Conservation (phyloP, 305 asterid species). For the Euphrasia arctica region DNA sequence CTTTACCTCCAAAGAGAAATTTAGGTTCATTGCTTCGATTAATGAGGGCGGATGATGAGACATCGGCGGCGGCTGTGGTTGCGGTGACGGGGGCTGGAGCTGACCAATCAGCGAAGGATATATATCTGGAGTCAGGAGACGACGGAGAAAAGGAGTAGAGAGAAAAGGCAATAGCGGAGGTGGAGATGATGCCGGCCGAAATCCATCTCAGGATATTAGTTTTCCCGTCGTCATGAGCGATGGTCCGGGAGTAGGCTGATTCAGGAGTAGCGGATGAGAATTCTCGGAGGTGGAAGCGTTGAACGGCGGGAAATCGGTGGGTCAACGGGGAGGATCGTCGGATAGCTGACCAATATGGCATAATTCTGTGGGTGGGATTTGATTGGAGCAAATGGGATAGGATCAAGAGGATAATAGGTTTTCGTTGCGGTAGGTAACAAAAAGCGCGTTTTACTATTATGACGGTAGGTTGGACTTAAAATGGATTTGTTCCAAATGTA, state of each 20-base stretch:
- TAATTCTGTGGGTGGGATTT: conserved; percentile 20
- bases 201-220: conserved; percentile 43
- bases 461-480: too few relatives aligned
- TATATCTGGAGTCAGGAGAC: conserved; percentile 23
- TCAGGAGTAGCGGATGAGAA: conserved; percentile 34
- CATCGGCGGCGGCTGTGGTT: conserved; percentile 10
- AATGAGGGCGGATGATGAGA: conserved; percentile 20
- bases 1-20: conserved; percentile 68
- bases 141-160: conserved; percentile 29
- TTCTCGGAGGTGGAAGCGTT: conserved; percentile 33
- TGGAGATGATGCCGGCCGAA: conserved; percentile 55
- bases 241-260: conserved; percentile 10
- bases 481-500: too few relatives aligned
- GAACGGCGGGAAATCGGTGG: conserved; percentile 26
- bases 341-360: conserved; percentile 53
- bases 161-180: conserved; percentile 50
- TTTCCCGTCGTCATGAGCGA: conserved; percentile 13
- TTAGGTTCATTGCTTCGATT: conserved; percentile 30
- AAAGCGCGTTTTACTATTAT: too few relatives aligned
- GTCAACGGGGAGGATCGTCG: conserved; percentile 40
- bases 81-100: conserved; percentile 27
- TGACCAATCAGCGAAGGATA: conserved; percentile 14
- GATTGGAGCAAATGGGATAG: neutral
- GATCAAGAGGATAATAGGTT: too few relatives aligned
- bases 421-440: too few relatives aligned